phyloP scores from a whole-genome alignment of 2,329 filamentous ascomycete genomes.

The Cytospora mali region DNA sequence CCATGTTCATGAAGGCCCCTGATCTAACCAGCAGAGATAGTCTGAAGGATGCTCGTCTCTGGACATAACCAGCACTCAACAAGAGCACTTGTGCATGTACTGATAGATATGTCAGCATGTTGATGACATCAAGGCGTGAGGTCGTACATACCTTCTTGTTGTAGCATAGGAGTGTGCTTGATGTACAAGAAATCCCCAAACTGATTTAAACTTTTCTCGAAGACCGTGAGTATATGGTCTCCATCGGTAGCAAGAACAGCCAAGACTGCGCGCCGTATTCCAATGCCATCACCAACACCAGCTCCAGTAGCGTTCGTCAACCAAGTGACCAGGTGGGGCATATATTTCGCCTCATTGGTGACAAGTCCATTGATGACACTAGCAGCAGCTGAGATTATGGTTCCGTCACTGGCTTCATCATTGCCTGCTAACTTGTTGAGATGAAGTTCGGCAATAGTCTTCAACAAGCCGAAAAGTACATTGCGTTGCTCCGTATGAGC shows the following conservation, averaged over 20 bases:
- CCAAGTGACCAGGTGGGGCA: slow-evolving; percentile 63
- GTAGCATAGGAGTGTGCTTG: slow-evolving; percentile 77
- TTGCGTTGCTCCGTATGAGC: slow-evolving; percentile 49
- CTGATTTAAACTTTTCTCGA: slow-evolving; percentile 70
- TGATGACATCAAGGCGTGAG: background rate
- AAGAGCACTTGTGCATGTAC: slow-evolving; percentile 80
- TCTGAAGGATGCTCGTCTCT: slow-evolving; percentile 66
- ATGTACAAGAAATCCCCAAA: slow-evolving; percentile 90
- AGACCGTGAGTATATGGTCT: slow-evolving; percentile 54
- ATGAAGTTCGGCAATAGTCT: slow-evolving; percentile 49
- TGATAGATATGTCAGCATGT: slow-evolving; percentile 39
- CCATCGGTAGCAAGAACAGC: slow-evolving; percentile 57
- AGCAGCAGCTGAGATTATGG: slow-evolving; percentile 59
- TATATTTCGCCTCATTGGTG: slow-evolving; percentile 49
- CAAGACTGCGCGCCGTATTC: slow-evolving; percentile 67
- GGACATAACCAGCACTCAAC: slow-evolving; percentile 74
- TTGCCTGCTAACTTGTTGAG: slow-evolving; percentile 42
- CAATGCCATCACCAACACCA: slow-evolving; percentile 64
- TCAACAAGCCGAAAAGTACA: slow-evolving; percentile 44
- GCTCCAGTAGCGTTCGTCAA: slow-evolving; percentile 65
- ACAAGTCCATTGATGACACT: slow-evolving; percentile 57
- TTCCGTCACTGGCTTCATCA: slow-evolving; percentile 34
- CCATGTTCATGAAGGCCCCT: slow-evolving; percentile 70
- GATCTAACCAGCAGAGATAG: slow-evolving; percentile 72
- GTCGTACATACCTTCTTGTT: slow-evolving; percentile 76